phyloP scores from a whole-genome alignment of 179 eudicot species.

The Patellifolia procumbens region DNA sequence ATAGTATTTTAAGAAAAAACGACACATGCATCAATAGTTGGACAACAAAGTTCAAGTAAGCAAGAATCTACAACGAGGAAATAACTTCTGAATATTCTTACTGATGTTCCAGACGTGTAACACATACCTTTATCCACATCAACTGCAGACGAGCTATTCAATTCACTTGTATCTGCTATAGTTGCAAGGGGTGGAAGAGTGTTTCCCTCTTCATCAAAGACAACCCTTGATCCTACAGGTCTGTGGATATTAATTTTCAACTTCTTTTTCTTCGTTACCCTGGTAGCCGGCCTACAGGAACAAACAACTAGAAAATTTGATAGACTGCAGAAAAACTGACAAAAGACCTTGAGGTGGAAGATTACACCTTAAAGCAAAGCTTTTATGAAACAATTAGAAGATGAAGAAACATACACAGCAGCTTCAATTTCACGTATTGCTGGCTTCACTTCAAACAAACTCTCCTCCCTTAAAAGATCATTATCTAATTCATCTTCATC shows the following conservation, averaged over 20 bases:
- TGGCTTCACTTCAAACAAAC: constrained; percentile 32
- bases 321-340: neutral
- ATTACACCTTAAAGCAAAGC: neutral
- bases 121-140: constrained; percentile 62
- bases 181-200: constrained; percentile 75
- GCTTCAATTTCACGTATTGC: constrained; percentile 37
- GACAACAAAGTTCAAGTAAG: neutral
- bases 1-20: neutral
- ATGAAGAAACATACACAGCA: constrained; percentile 41
- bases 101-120: neutral
- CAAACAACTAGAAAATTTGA: constrained; percentile 10
- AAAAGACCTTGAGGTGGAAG: neutral
- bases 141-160: constrained; percentile 34
- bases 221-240: constrained; percentile 77
- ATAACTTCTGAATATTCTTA: neutral
- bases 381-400: neutral
- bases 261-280: constrained; percentile 79
- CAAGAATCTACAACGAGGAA: neutral
- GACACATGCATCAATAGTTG: neutral
- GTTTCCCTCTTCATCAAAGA: constrained; percentile 86
- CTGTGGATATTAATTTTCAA: constrained; percentile 82
- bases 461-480: constrained; percentile 41
- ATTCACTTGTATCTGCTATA: constrained; percentile 47
- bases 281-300: constrained; percentile 57
- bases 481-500: constrained; percentile 42